These are phyloP conservation scores for Phylloporus rhodoxanthus DNA, from an alignment of 768 basidiomycete genomes.

Conservation along the genomic window DNA sequence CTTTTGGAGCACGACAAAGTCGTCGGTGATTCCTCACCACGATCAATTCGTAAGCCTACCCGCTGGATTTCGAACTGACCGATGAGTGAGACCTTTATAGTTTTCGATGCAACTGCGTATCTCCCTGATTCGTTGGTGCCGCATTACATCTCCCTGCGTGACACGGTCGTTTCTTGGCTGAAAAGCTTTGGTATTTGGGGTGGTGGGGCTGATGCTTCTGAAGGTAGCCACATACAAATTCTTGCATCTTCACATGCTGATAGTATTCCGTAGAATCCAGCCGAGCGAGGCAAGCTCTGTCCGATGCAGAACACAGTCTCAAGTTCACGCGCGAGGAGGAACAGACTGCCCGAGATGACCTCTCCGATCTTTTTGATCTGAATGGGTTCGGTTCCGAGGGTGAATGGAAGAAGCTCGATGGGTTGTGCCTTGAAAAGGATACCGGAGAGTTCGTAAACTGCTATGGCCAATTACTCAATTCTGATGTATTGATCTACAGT, in stretches of 20 bases:
- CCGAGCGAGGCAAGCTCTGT: constrained; percentile 56
- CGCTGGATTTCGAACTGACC: neutral
- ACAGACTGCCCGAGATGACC: constrained; percentile 48
- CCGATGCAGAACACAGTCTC: constrained; percentile 58
- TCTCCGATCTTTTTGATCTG: constrained; percentile 59
- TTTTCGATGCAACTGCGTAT: constrained; percentile 75
- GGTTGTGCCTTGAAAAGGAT: constrained; percentile 71
- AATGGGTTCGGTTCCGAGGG: constrained; percentile 71
- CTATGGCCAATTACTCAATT: neutral
- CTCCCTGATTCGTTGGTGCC: constrained; percentile 78
- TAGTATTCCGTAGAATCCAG: constrained; percentile 41
- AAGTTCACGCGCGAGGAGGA: constrained; percentile 47
- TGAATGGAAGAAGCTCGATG: constrained; percentile 95
- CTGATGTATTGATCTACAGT: constrained; percentile 35
- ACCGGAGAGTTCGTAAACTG: constrained; percentile 77
- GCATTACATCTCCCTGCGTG: constrained; percentile 62
- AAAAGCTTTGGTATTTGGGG: constrained; percentile 55
- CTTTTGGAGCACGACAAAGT: constrained; percentile 75
- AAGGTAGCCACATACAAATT: constrained; percentile 30
- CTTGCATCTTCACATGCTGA: neutral
- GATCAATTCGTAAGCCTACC: constrained; percentile 49
- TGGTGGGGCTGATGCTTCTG: constrained; percentile 32
- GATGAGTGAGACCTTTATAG: constrained; percentile 35
- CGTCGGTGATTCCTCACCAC: constrained; percentile 43
- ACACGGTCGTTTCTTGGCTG: constrained; percentile 57